Conservation (phyloP, 2,329 filamentous ascomycete species). For the Ceratocystis alfenasii region DNA sequence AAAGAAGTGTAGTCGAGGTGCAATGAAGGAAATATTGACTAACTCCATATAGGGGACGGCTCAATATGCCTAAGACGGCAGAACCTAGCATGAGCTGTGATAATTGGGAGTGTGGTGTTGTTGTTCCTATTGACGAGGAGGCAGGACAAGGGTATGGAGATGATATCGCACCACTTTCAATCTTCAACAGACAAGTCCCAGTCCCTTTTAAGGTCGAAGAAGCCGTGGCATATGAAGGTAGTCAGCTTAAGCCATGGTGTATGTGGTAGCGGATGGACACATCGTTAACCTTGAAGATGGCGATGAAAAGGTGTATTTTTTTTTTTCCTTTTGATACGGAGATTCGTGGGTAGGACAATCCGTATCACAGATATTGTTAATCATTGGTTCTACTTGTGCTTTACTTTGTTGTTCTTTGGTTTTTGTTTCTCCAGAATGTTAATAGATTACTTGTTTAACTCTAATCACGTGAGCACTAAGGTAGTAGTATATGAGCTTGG, state of each 20-base stretch:
- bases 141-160: neutral
- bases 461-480: constrained; percentile 4
- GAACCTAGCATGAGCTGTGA: constrained; percentile 66
- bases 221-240: constrained; percentile 3
- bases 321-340: neutral
- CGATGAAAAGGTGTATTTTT: neutral
- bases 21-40: neutral
- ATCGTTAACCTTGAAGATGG: neutral
- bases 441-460: too few relatives aligned
- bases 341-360: neutral
- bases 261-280: neutral
- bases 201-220: constrained; percentile 15
- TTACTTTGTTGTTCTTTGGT: neutral
- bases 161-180: constrained; percentile 14
- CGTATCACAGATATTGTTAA: neutral
- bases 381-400: neutral
- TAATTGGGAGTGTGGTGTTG: constrained; percentile 92
- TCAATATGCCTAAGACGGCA: constrained; percentile 59
- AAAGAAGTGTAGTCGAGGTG: too few relatives aligned
- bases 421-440: neutral
- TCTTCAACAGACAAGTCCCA: constrained; percentile 15
- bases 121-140: constrained; percentile 46
- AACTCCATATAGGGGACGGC: constrained; percentile 51
- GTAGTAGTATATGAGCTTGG: neutral
- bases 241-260: constrained; percentile 17